These are phyloP conservation scores for Luffa aegyptiaca DNA, from an alignment of 306 rosid genomes.

Conservation along the genomic window DNA sequence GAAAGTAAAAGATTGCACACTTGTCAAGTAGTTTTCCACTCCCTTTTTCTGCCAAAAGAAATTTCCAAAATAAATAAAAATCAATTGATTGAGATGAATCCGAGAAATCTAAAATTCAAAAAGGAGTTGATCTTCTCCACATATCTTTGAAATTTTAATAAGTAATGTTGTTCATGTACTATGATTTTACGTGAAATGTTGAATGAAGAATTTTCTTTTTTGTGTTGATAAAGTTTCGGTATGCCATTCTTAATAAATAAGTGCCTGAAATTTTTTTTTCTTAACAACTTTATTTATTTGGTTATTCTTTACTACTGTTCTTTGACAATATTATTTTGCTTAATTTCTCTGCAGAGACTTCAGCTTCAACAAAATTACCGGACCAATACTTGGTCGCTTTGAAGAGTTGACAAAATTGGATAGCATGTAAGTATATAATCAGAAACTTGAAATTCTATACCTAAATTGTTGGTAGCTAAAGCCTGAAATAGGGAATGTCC, in stretches of 20 bases:
- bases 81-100: not conserved
- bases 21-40: too few relatives aligned
- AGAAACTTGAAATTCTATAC: too few relatives aligned
- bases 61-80: not conserved
- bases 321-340: not conserved
- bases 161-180: not conserved
- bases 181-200: not conserved
- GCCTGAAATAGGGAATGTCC: too few relatives aligned
- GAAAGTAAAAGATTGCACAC: too few relatives aligned
- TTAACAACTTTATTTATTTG: not conserved
- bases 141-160: not conserved
- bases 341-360: constrained; percentile 51
- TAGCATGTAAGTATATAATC: constrained; percentile 31
- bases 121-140: too few relatives aligned
- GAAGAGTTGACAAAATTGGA: not conserved
- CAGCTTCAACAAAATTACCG: constrained; percentile 62
- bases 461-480: too few relatives aligned
- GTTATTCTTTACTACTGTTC: not conserved
- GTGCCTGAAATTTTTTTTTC: not conserved
- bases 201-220: not conserved
- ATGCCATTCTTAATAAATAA: not conserved
- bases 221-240: not conserved
- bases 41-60: too few relatives aligned
- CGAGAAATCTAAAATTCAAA: not conserved
- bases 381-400: constrained; percentile 37